phyloP scores from a whole-genome alignment of 768 basidiomycete genomes.

The Hemileccinum impolitum region DNA sequence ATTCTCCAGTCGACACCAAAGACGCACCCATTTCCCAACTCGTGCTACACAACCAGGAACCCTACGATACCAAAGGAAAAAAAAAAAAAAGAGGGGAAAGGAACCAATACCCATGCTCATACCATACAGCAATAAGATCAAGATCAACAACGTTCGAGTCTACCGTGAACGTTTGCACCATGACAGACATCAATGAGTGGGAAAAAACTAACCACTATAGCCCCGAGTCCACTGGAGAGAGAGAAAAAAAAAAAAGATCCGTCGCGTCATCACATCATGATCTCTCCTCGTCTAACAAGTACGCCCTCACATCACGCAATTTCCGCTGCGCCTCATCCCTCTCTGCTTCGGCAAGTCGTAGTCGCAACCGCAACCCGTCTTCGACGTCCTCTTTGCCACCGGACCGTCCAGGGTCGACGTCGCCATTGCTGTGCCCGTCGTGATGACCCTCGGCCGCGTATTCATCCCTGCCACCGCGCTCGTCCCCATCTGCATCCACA shows the following conservation, averaged over 20 bases:
- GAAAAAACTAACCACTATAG: background rate
- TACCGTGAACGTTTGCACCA: no score
- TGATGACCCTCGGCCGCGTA: no score
- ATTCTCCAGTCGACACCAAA: no score
- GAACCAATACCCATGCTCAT: no score
- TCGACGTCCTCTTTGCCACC: background rate
- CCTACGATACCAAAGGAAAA: no score
- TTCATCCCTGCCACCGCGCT: background rate
- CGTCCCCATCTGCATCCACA: background rate
- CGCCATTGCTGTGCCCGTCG: background rate
- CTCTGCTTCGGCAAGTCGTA: conserved; percentile 17
- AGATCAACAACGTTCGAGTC: no score
- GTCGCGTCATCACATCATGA: background rate
- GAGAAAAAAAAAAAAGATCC: background rate
- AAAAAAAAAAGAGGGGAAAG: no score
- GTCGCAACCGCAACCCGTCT: conserved; percentile 9
- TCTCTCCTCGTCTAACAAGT: conserved; percentile 9
- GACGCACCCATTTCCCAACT: no score
- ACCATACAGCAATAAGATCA: no score
- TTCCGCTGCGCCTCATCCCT: conserved; percentile 18
- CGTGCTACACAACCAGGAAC: no score
- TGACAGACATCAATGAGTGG: no score
- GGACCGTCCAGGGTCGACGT: no score
- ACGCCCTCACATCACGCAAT: conserved; percentile 15
- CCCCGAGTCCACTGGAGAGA: background rate